phyloP scores from a whole-genome alignment of 345 rosid genomes.

The Lepidium sativum region DNA sequence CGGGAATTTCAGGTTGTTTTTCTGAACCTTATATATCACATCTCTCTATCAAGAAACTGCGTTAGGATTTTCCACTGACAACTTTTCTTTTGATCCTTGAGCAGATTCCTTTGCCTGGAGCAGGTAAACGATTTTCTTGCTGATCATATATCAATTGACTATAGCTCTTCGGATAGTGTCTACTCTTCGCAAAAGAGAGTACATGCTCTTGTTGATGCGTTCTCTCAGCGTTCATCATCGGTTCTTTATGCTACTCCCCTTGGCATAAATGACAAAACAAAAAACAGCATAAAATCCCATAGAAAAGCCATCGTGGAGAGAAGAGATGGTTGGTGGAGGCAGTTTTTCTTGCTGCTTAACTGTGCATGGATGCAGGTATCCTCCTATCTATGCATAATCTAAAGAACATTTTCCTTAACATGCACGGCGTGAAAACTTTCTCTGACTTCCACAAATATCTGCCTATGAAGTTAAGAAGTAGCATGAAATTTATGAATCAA shows the following conservation, averaged over 20 bases:
- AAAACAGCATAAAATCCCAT: conserved; percentile 27
- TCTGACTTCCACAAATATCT: not conserved
- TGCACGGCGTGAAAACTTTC: not conserved
- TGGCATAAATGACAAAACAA: conserved; percentile 26
- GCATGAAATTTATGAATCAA: not conserved
- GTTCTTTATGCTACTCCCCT: conserved; percentile 67
- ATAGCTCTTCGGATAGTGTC: conserved; percentile 76
- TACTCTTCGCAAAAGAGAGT: conserved; percentile 74
- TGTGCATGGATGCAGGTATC: conserved; percentile 98
- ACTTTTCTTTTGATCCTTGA: conserved; percentile 11
- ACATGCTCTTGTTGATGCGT: conserved; percentile 80
- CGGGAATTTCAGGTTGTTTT: conserved; percentile 73
- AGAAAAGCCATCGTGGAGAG: conserved; percentile 35
- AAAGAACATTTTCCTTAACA: not conserved
- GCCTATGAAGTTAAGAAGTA: not conserved
- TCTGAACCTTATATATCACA: conserved; percentile 9
- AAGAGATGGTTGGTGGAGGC: conserved; percentile 80
- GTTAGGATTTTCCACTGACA: not conserved
- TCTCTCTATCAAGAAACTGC: not conserved
- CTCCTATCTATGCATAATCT: not conserved
- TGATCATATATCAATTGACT: conserved; percentile 91
- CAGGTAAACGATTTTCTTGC: conserved; percentile 94
- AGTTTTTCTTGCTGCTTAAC: conserved; percentile 72
- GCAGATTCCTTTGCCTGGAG: conserved; percentile 78
- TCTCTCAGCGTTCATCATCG: conserved; percentile 46